Conservation (phyloP, 2,329 filamentous ascomycete species). For the Karstenula rhodostoma region DNA sequence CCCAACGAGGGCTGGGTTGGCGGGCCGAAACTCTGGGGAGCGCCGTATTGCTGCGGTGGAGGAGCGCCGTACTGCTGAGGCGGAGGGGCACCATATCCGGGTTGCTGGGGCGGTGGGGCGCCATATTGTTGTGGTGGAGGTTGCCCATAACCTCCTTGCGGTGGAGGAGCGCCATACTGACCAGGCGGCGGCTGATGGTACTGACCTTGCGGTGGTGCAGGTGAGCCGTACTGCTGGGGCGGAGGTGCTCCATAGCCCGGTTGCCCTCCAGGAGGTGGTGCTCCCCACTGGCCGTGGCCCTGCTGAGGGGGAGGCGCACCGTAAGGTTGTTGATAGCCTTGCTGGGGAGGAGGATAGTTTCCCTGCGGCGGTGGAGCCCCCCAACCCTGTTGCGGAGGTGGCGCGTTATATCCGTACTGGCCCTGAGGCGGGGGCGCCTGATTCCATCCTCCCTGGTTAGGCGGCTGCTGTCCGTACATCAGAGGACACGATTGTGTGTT, state of each 20-base stretch:
- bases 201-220: conserved; percentile 28
- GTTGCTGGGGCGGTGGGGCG: conserved; percentile 25
- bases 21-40: conserved; percentile 44
- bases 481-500: not conserved
- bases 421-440: conserved; percentile 44
- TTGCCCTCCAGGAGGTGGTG: conserved; percentile 23
- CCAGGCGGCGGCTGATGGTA: conserved; percentile 38
- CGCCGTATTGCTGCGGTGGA: conserved; percentile 46
- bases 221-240: conserved; percentile 34
- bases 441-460: conserved; percentile 22
- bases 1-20: conserved; percentile 66
- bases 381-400: conserved; percentile 24
- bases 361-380: conserved; percentile 1
- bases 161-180: conserved; percentile 18
- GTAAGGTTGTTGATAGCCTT: conserved; percentile 17
- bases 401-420: conserved; percentile 39
- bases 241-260: conserved; percentile 12
- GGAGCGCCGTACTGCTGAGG: conserved; percentile 42
- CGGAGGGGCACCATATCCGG: conserved; percentile 24
- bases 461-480: conserved; percentile 22
- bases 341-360: conserved; percentile 29
- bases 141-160: conserved; percentile 31
- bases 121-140: conserved; percentile 43
- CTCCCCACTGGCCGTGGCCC: conserved; percentile 7
- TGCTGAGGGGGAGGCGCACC: conserved; percentile 23